Base-by-base conservation (phyloP, 208 protist genomes). In the Trypanosoma scelopori region DNA sequence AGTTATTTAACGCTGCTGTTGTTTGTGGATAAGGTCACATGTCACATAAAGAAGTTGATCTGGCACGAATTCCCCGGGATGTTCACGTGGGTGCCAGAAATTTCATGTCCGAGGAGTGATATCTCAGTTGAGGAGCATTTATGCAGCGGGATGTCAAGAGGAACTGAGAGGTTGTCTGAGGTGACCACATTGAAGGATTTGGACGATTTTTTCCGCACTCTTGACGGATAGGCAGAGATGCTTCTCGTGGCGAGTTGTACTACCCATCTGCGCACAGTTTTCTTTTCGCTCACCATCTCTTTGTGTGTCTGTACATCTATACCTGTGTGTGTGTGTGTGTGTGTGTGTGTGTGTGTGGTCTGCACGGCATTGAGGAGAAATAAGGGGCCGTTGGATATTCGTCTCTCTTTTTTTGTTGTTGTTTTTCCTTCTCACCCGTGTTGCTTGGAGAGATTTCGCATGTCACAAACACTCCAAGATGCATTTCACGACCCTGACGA, bases 401-500 rank as follows among this genome's bases (percentile, higher is more conserved):
- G n/a, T n/a, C n/a, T n/a, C n/a, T n/a, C n/a, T n/a, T n/a, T n/a
- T n/a, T n/a, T n/a, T n/a, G n/a, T n/a, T n/a, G n/a, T n/a, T n/a
- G n/a, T n/a, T n/a, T 6, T 56, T 71, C 16, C 55, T 41, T 39
- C 39, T 57, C 30, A 16, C 28, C 1, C 25, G 30, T 32, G 12
- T 48, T 28, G 25, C n/a, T 35, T 51, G 5, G 39, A 12, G 32
- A 37, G 32, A 37, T 77, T 35, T 66, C 74, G 39, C 58, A 69
- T 63, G 75, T 61, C 42, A 30, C 63, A 46, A 47, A 74, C 46
- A 37, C 63, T 56, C 42, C 18, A 50, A 22, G 69, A 74, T 9
- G 76, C 59, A 23, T 94, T 89, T 32, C 71, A 68, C 1, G 89
- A 94, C 64, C 59, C 74, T 12, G 86, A 73, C 22, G 69, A 53